Percentiles rank a stretch among this genome's conserved stretches.
Evolutionary conservation across 352 stramenopile genomes (phyloP).

Genomic region (Pythium apleroticum): DNA sequence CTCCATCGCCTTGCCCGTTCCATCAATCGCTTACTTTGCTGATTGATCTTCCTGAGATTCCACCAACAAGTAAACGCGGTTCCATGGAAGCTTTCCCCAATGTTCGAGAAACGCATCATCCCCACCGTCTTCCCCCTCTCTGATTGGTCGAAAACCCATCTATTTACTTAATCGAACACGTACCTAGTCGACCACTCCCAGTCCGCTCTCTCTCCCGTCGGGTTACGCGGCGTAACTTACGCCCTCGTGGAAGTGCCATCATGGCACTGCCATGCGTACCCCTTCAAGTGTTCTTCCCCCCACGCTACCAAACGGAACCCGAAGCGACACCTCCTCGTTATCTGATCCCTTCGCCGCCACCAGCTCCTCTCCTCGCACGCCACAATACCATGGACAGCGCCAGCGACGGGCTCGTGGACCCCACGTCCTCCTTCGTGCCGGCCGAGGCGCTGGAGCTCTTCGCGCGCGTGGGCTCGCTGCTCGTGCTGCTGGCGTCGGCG

Average conservation of each 20-base stretch:
- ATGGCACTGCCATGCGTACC: no score
- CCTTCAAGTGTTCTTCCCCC: neutral
- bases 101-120: neutral
- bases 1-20: neutral
- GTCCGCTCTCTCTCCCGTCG: neutral
- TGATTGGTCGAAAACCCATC: neutral
- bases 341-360: neutral
- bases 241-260: neutral
- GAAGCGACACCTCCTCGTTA: neutral
- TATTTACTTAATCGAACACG: neutral
- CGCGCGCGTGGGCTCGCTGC: constrained; percentile 54
- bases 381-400: constrained; percentile 24
- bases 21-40: neutral
- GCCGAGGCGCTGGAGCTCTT: constrained; percentile 54
- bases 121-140: neutral
- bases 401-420: constrained; percentile 41
- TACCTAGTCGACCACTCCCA: neutral
- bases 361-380: neutral
- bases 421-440: constrained; percentile 49
- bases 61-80: neutral
- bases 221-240: neutral
- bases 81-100: neutral
- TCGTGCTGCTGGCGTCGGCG: constrained; percentile 43
- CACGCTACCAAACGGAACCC: no score
- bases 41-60: neutral